A percentile compares a stretch with the other conserved stretches of the same genome.
Conservation (phyloP, 768 basidiomycete species). For the Tylopilus felleus region DNA sequence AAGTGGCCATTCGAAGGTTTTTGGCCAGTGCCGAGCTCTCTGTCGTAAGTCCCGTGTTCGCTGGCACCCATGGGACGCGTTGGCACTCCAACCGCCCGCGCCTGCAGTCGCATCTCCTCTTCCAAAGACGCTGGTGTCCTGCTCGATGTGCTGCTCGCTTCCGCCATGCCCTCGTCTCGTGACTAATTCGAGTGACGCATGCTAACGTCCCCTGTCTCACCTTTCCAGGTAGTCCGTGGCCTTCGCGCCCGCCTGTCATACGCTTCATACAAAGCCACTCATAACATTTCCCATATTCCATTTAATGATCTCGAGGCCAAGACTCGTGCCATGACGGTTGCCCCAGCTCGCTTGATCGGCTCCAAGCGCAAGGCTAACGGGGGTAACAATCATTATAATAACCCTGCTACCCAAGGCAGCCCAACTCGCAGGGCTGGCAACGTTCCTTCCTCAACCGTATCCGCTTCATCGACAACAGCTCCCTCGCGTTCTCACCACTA, state of each 20-base stretch:
- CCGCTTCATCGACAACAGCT: slow-evolving; percentile 25
- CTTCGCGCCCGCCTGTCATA: slow-evolving; percentile 78
- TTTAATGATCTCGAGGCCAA: slow-evolving; percentile 72
- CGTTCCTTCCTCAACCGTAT: slow-evolving; percentile 37
- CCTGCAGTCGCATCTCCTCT: slow-evolving; percentile 10
- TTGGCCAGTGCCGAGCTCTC: slow-evolving; percentile 76
- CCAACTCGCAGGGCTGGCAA: slow-evolving; percentile 40
- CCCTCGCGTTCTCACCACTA: slow-evolving; percentile 44
- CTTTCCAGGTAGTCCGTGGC: slow-evolving; percentile 68
- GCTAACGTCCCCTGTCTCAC: slow-evolving; percentile 33
- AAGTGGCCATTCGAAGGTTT: slow-evolving; percentile 71
- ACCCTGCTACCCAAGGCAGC: slow-evolving; percentile 48
- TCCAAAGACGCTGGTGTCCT: neutral
- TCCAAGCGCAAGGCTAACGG: slow-evolving; percentile 52
- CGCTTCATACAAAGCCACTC: slow-evolving; percentile 79
- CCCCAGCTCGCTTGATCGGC: slow-evolving; percentile 51
- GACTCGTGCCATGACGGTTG: slow-evolving; percentile 40
- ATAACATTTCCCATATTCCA: slow-evolving; percentile 64
- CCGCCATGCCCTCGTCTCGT: slow-evolving; percentile 8
- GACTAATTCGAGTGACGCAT: slow-evolving; percentile 5
- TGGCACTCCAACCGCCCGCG: slow-evolving; percentile 28
- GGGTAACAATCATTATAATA: slow-evolving; percentile 47
- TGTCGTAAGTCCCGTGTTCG: slow-evolving; percentile 55
- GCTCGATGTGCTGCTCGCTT: neutral
- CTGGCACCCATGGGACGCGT: slow-evolving; percentile 46